Conservation (phyloP, 1,284 basidiomycete species). For the Malassezia sympodialis region DNA sequence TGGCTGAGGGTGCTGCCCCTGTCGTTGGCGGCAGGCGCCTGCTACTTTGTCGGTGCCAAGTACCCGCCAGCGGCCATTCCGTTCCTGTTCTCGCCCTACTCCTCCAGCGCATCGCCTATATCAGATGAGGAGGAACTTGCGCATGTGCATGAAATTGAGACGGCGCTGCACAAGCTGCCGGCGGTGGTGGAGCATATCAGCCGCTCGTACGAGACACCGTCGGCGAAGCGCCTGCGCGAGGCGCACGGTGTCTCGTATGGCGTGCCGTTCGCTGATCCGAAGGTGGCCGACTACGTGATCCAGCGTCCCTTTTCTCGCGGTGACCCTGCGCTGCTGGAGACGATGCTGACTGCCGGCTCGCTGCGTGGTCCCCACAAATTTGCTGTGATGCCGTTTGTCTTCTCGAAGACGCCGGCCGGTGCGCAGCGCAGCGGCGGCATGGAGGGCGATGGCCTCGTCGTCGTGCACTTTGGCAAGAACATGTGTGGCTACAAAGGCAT, state of each 20-base stretch:
- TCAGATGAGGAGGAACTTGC: neutral
- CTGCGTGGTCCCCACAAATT: slow-evolving; percentile 61
- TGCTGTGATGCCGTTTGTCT: slow-evolving; percentile 32
- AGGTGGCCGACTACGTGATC: slow-evolving; percentile 26
- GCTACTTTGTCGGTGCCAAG: slow-evolving; percentile 10
- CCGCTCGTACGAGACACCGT: slow-evolving; percentile 17
- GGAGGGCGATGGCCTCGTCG: slow-evolving; percentile 47
- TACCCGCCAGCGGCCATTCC: slow-evolving; percentile 13
- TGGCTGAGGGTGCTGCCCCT: neutral
- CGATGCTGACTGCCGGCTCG: slow-evolving; percentile 73
- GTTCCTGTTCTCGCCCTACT: slow-evolving; percentile 12
- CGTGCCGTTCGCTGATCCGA: slow-evolving; percentile 16
- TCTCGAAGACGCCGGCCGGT: slow-evolving; percentile 35
- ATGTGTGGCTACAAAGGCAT: slow-evolving; percentile 86
- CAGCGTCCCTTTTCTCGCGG: slow-evolving; percentile 62
- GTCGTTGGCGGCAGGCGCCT: neutral
- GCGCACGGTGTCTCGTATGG: slow-evolving; percentile 18
- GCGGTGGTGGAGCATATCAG: slow-evolving; percentile 39
- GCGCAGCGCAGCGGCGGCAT: slow-evolving; percentile 28
- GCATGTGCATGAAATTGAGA: neutral
- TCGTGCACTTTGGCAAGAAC: slow-evolving; percentile 72
- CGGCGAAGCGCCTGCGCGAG: slow-evolving; percentile 20
- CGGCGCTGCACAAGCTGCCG: slow-evolving; percentile 57
- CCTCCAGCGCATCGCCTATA: neutral
- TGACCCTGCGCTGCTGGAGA: slow-evolving; percentile 61